Evolutionary conservation across 2,329 filamentous ascomycete species (phyloP).

Genomic region (Alternaria tenuissima): DNA sequence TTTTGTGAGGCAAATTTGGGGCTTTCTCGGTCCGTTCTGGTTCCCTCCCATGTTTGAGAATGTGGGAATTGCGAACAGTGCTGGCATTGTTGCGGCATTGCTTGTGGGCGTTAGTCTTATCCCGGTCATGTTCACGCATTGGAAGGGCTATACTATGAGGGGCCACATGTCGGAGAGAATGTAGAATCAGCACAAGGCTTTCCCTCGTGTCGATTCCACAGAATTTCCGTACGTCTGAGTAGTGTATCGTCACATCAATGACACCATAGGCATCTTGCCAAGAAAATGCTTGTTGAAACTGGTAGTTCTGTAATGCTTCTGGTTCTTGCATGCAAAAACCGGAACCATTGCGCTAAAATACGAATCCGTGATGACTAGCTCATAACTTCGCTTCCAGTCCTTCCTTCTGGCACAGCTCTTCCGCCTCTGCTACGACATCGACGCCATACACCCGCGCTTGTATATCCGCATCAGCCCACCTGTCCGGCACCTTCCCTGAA

Average conservation of each 20-base stretch:
- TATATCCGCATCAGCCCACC: constrained; percentile 62
- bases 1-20: constrained; percentile 61
- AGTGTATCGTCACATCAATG: background rate
- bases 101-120: constrained; percentile 36
- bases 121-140: constrained; percentile 37
- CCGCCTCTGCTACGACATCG: constrained; percentile 56
- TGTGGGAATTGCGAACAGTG: constrained; percentile 48
- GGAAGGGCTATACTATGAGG: constrained; percentile 31
- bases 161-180: constrained; percentile 31
- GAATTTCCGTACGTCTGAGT: background rate
- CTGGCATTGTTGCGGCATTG: constrained; percentile 49
- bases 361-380: background rate
- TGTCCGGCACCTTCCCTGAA: constrained; percentile 58
- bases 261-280: background rate
- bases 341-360: background rate
- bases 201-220: background rate
- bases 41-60: constrained; percentile 52
- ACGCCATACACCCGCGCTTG: constrained; percentile 59
- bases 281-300: background rate
- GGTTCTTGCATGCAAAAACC: background rate
- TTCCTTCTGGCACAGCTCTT: constrained; percentile 53
- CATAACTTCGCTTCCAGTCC: constrained; percentile 37
- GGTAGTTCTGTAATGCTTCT: background rate
- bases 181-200: constrained; percentile 1
- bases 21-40: constrained; percentile 55